phyloP scores from a whole-genome alignment of 208 protist genomes.

The Sergeia podlipaevii region DNA sequence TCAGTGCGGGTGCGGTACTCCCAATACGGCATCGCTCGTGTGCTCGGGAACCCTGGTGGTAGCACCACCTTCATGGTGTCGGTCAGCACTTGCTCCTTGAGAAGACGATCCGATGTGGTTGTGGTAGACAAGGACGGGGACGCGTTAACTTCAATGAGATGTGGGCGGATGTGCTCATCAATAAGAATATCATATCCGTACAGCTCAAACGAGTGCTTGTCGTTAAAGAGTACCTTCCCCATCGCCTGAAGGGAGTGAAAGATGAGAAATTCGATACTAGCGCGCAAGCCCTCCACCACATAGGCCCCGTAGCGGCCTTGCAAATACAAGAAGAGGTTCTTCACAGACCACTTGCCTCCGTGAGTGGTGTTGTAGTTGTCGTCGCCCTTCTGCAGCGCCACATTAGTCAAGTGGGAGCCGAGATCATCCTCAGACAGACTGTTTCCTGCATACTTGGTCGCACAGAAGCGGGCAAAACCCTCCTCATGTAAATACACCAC shows the following conservation, averaged over 20 bases:
- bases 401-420: slow-evolving; percentile 96
- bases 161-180: slow-evolving; percentile 93
- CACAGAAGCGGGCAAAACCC: slow-evolving; percentile 95
- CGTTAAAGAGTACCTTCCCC: slow-evolving; percentile 92
- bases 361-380: slow-evolving; percentile 92
- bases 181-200: slow-evolving; percentile 98
- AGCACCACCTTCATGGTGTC: slow-evolving; percentile 84
- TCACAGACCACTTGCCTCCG: slow-evolving; percentile 94
- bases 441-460: slow-evolving; percentile 76
- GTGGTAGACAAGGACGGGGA: slow-evolving; percentile 90
- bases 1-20: slow-evolving; percentile 81
- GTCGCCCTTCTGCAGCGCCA: slow-evolving; percentile 94
- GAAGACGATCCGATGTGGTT: slow-evolving; percentile 68
- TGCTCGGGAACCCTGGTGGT: slow-evolving; percentile 63
- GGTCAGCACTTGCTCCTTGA: slow-evolving; percentile 82
- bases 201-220: slow-evolving; percentile 96
- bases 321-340: slow-evolving; percentile 85
- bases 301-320: slow-evolving; percentile 70
- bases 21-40: slow-evolving; percentile 64
- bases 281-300: slow-evolving; percentile 67
- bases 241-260: slow-evolving; percentile 89
- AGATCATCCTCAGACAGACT: slow-evolving; percentile 67
- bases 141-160: slow-evolving; percentile 97
- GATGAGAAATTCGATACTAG: slow-evolving; percentile 92
- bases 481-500: slow-evolving; percentile 89